Evolutionary conservation across 306 rosid genomes (phyloP).

Genomic region (Dicorynia guianensis): DNA sequence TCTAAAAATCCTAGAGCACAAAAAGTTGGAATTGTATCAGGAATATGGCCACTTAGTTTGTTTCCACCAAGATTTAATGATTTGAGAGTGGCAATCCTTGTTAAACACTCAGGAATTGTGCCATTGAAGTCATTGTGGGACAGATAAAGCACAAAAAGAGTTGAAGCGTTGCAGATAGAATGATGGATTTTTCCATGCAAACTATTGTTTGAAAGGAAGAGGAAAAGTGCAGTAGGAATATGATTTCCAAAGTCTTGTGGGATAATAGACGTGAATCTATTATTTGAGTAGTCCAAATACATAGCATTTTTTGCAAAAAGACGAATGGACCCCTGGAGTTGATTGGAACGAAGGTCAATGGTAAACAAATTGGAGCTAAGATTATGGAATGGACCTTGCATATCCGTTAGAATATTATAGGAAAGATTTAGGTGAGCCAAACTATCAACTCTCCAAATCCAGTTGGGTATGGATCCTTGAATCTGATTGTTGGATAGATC

Average conservation of each 20-base stretch:
- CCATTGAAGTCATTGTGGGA: background rate
- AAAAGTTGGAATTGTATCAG: too few relatives aligned
- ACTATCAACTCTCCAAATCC: constrained; percentile 57
- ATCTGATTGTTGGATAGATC: constrained; percentile 60
- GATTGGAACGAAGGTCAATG: constrained; percentile 59
- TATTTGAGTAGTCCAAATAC: too few relatives aligned
- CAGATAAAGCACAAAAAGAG: too few relatives aligned
- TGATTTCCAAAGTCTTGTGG: constrained; percentile 15
- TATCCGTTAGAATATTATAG: constrained; percentile 39
- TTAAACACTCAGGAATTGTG: constrained; percentile 39
- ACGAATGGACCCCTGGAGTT: background rate
- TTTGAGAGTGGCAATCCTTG: background rate
- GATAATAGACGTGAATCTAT: constrained; percentile 27
- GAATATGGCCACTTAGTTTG: constrained; percentile 24
- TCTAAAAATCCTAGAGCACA: too few relatives aligned
- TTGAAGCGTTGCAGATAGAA: background rate
- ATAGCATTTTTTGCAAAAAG: too few relatives aligned
- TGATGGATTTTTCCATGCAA: background rate
- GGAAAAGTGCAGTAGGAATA: background rate
- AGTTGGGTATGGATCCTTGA: constrained; percentile 51
- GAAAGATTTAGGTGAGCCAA: constrained; percentile 52
- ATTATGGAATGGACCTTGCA: constrained; percentile 36
- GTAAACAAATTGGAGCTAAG: background rate
- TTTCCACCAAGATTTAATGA: constrained; percentile 39
- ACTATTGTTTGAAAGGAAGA: background rate